Base-by-base conservation (phyloP, 306 rosid species). In the Vigna hirtella region DNA sequence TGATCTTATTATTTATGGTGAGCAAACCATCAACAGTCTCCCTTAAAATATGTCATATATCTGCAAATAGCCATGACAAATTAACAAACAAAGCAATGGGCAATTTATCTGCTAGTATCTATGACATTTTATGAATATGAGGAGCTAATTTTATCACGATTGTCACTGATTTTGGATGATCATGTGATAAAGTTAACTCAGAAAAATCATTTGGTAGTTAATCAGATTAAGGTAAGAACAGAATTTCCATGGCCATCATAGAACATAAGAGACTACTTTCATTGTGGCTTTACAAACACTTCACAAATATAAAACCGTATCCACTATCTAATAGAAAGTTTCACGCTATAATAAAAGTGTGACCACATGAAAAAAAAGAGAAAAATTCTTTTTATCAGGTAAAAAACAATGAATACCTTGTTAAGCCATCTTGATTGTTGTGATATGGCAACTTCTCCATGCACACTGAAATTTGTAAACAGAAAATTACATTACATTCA, bases 391-490 rank as follows among this genome's bases (percentile, higher is more conserved):
- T 11, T 58, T 61, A 18, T 24, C 26, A 49, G 61, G 30, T 72
- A 53, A 3, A 52, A 28, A 66, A 3, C 18, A 73, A 66, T 2
- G 47, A 80, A 63, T 79, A 79, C 85, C 55, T 78, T 70, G 51
- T 48, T 73, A 74, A 86, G 48, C 98, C 97, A 93, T 20, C 65
- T 91, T 79, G 98, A 87, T 81, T 90, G 89, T 59, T 86, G 80
- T 66, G 97, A 91, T 61, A 93, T 81, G 73, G 91, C 90, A 81
- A 86, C 93, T 48, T 93, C 98, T 22, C 91, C 91, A 82, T 90
- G 97, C 49, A 85, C 81, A 85, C 98, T 88, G 80, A 63, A 55
- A 2, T 42, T 63, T 11, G 12, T 11, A 43, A 43, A 43, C 4
- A 73, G 1, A 63, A 42, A 56, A 13, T 4, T 58, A 28, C 51